phyloP scores from a whole-genome alignment of 2,329 filamentous ascomycete genomes.

The Fusarium aywerte region DNA sequence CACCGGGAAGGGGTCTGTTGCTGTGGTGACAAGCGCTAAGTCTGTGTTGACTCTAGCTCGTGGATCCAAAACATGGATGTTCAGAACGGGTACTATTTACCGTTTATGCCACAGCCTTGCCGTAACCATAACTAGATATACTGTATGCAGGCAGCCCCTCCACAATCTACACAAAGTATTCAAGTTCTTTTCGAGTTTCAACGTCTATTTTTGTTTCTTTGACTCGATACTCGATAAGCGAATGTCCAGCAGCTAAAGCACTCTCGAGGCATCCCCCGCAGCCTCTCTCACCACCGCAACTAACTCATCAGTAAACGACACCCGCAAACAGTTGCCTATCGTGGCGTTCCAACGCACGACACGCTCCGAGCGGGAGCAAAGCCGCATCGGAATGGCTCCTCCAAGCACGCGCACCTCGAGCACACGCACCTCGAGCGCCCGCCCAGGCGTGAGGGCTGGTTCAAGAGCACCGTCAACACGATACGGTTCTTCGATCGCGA shows the following conservation, averaged over 20 bases:
- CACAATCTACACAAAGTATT: constrained; percentile 23
- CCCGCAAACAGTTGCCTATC: constrained; percentile 40
- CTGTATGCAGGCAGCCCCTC: constrained; percentile 41
- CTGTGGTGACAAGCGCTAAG: constrained; percentile 34
- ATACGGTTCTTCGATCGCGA: constrained; percentile 39
- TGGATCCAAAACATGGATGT: constrained; percentile 25
- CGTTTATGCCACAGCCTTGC: constrained; percentile 38
- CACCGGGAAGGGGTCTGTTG: constrained; percentile 28
- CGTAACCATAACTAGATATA: constrained; percentile 18
- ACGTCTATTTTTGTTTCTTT: constrained; percentile 8
- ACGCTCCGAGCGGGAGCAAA: constrained; percentile 53
- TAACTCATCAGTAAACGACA: constrained; percentile 12
- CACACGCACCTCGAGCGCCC: constrained; percentile 43
- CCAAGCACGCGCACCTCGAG: constrained; percentile 47
- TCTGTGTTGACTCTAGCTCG: constrained; percentile 34
- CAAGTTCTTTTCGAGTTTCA: constrained; percentile 21
- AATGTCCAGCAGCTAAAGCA: constrained; percentile 14
- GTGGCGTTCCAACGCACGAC: constrained; percentile 52
- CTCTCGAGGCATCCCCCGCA: constrained; percentile 2
- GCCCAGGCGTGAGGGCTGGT: constrained; percentile 41
- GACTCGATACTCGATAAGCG: background rate
- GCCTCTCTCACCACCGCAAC: constrained; percentile 10
- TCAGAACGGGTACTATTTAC: constrained; percentile 29
- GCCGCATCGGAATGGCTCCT: constrained; percentile 50
- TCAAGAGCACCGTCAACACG: constrained; percentile 43